These are phyloP conservation scores for Adiantum capillusveneris DNA, from an alignment of 75 land plant species.

Conservation along the genomic window DNA sequence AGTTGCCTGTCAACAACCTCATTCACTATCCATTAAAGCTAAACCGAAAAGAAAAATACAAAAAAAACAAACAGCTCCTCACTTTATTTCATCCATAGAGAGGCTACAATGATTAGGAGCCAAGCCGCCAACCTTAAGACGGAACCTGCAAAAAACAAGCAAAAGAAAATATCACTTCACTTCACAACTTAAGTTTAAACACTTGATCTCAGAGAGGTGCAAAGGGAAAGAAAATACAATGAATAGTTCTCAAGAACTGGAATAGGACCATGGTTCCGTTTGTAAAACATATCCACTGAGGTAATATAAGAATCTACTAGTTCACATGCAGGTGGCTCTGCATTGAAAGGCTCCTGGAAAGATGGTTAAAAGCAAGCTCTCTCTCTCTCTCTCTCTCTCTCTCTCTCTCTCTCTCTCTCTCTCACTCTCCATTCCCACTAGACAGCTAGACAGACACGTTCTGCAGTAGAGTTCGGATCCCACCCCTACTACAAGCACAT, in stretches of 20 bases:
- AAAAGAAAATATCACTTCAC: too few species aligned
- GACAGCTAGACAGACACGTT: too few species aligned
- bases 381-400: too few species aligned
- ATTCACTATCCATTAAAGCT: background rate
- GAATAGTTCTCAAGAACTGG: constrained; percentile 61
- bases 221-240: constrained; percentile 16
- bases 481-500: too few species aligned
- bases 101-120: constrained; percentile 34
- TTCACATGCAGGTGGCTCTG: constrained; percentile 67
- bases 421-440: too few species aligned
- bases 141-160: constrained; percentile 35
- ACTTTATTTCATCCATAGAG: constrained; percentile 66
- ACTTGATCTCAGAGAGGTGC: too few species aligned
- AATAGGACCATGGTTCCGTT: constrained; percentile 97
- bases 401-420: too few species aligned
- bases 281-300: constrained; percentile 83
- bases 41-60: background rate
- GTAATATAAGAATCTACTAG: constrained; percentile 73
- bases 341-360: constrained; percentile 97
- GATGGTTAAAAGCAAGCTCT: background rate
- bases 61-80: constrained; percentile 7
- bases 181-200: too few species aligned
- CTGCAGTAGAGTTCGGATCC: too few species aligned
- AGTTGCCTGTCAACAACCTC: constrained; percentile 47
- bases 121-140: constrained; percentile 50